These are phyloP conservation scores for Trametes pubescens DNA, from an alignment of 1,284 basidiomycete species.

Conservation along the genomic window DNA sequence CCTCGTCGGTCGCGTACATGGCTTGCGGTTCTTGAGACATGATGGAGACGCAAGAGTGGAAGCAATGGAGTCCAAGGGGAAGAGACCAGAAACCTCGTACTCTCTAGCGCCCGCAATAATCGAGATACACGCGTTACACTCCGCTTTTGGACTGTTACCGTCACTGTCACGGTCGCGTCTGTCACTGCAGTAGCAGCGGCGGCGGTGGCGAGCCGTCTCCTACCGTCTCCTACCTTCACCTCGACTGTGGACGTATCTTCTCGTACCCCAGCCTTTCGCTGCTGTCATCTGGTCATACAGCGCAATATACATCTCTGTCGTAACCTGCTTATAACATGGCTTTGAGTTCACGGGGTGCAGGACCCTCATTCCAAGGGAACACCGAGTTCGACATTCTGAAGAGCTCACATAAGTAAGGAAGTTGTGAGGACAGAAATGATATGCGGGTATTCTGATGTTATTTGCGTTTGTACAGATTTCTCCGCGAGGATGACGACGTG, in stretches of 20 bases:
- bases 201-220: neutral
- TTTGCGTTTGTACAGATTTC: conserved; percentile 65
- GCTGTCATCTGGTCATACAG: neutral
- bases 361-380: conserved; percentile 5
- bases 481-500: conserved; percentile 65
- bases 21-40: conserved; percentile 63
- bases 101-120: conserved; percentile 17
- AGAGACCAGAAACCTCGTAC: conserved; percentile 21
- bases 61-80: conserved; percentile 8
- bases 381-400: conserved; percentile 74
- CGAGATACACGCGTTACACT: conserved; percentile 12
- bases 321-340: conserved; percentile 8
- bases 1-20: conserved; percentile 93
- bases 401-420: conserved; percentile 61
- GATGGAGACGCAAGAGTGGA: conserved; percentile 19
- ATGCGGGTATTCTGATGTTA: neutral
- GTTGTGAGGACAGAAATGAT: neutral
- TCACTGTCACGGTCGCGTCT: conserved; percentile 4
- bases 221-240: neutral
- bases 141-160: neutral
- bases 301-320: neutral
- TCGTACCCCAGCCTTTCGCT: too few relatives aligned
- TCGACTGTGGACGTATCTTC: neutral
- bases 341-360: conserved; percentile 11
- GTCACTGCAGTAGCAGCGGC: neutral